phyloP scores from a whole-genome alignment of 139 green algal species.

The Chlamydomonas sphaeroides region DNA sequence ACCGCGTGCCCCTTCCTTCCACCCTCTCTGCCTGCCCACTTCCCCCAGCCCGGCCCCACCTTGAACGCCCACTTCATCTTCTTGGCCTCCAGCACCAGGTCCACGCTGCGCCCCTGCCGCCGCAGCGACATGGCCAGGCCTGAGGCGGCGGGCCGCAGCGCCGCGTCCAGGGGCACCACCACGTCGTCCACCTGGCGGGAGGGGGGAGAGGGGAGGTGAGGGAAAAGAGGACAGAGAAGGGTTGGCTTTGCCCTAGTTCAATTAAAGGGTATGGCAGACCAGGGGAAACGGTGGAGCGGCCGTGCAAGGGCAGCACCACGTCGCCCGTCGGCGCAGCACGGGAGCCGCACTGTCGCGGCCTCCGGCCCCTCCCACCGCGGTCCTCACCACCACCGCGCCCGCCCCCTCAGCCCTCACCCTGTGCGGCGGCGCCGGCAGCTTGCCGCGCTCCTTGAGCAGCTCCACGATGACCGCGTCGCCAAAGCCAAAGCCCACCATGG shows the following conservation, averaged over 20 bases:
- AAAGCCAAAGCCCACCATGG: slow-evolving; percentile 92
- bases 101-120: slow-evolving; percentile 77
- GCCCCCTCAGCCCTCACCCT: too few species aligned
- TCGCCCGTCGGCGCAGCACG: too few species aligned
- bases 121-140: slow-evolving; percentile 78
- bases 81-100: slow-evolving; percentile 93
- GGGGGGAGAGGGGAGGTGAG: neutral
- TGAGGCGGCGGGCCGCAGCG: slow-evolving; percentile 66
- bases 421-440: slow-evolving; percentile 75
- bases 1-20: neutral
- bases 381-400: too few species aligned
- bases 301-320: too few species aligned
- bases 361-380: too few species aligned
- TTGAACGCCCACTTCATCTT: slow-evolving; percentile 95
- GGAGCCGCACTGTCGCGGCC: too few species aligned
- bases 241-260: too few species aligned
- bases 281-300: too few species aligned
- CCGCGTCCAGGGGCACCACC: slow-evolving; percentile 81
- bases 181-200: slow-evolving; percentile 81
- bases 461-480: slow-evolving; percentile 98
- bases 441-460: slow-evolving; percentile 89
- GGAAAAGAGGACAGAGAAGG: neutral
- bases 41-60: too few species aligned
- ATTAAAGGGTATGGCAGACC: too few species aligned
- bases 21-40: too few species aligned